Conservation (phyloP, 2,329 filamentous ascomycete genomes). For the Zalaria obscura region DNA sequence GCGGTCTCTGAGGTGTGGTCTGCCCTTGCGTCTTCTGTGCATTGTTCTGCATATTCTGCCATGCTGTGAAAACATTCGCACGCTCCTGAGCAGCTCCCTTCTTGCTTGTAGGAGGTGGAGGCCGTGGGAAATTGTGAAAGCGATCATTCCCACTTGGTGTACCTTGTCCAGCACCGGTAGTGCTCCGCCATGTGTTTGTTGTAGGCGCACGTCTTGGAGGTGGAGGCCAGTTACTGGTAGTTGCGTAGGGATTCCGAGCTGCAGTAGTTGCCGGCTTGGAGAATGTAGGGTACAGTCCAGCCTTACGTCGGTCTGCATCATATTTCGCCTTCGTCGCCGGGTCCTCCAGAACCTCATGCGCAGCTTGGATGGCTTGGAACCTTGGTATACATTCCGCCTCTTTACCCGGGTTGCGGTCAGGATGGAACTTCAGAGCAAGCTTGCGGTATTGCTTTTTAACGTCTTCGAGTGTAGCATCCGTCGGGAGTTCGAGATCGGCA, state of each 20-base stretch:
- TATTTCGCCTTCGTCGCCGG: slow-evolving; percentile 44
- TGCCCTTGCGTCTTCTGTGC: slow-evolving; percentile 9
- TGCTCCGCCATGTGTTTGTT: slow-evolving; percentile 22
- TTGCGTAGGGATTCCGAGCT: not conserved
- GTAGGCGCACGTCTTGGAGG: slow-evolving; percentile 18
- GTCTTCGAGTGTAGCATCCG: slow-evolving; percentile 54
- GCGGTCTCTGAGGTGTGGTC: slow-evolving; percentile 9
- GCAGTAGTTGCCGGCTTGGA: slow-evolving; percentile 6
- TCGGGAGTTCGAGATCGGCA: slow-evolving; percentile 60
- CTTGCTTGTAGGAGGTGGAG: slow-evolving; percentile 11
- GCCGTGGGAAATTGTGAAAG: slow-evolving; percentile 27
- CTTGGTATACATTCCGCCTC: slow-evolving; percentile 67
- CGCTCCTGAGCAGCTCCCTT: slow-evolving; percentile 24
- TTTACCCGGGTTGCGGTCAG: slow-evolving; percentile 74
- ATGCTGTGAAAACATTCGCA: slow-evolving; percentile 32
- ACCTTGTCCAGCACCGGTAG: slow-evolving; percentile 9
- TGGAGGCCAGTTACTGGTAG: slow-evolving; percentile 3
- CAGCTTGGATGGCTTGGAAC: slow-evolving; percentile 76
- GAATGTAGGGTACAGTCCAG: slow-evolving; percentile 20
- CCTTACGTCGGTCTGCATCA: slow-evolving; percentile 44
- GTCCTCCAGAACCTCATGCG: slow-evolving; percentile 62
- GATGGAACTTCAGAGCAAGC: slow-evolving; percentile 73
- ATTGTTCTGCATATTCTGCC: slow-evolving; percentile 30
- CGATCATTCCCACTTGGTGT: slow-evolving; percentile 24
- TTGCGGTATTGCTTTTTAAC: slow-evolving; percentile 80